Base-by-base conservation (phyloP, 352 stramenopile genomes). In the Pythium brachiatum region DNA sequence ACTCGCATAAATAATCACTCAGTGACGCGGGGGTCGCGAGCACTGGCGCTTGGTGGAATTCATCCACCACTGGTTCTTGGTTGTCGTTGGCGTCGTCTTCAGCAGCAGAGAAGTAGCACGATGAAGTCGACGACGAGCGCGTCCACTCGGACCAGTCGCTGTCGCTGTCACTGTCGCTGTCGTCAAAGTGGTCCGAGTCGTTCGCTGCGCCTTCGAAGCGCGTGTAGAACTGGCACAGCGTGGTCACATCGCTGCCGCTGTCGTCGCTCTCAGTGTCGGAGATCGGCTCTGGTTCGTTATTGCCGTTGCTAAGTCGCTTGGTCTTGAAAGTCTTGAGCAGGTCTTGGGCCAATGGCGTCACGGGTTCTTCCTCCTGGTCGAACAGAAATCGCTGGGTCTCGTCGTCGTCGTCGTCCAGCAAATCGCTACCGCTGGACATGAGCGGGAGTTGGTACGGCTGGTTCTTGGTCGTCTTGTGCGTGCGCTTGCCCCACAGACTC, bases 201-300 rank as follows among this genome's bases (percentile, higher is more conserved):
- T 36, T 50, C 26, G 39, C 48, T 9, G 34, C 21, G 1, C 65
- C 61, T 23, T 73, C 60, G 16, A 69, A 65, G 27, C 27, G 48
- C 1, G 55, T 15, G 63, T 65, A 64, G 43, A 70, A 70, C 6
- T 27, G 46, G 34, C 56, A 70, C 36, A 65, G n/a, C 7, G 63
- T 64, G 5, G 63, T 70, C 25, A 47, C 54, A 26, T 68, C 65
- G 13, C 65, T 70, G n/a, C 41, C 31, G 44, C 61, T 69, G 41
- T 60, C 62, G 9, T 74, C 67, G n/a, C 67, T 74, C 23, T 74
- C 67, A 5, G 67, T 74, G 29, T 74, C 67, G 3, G 62, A 70
- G 23, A 74, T 38, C 15, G 52, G 56, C 32, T 70, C 67, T 15
- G 16, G 16, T 8, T 44, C 38, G 38, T 44, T 8, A 8, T 65